A percentile compares a stretch with the other conserved stretches of the same genome.
These are phyloP conservation scores for Entomortierella lignicola DNA, from an alignment of 192 early-diverging fungal species.

Conservation along the genomic window DNA sequence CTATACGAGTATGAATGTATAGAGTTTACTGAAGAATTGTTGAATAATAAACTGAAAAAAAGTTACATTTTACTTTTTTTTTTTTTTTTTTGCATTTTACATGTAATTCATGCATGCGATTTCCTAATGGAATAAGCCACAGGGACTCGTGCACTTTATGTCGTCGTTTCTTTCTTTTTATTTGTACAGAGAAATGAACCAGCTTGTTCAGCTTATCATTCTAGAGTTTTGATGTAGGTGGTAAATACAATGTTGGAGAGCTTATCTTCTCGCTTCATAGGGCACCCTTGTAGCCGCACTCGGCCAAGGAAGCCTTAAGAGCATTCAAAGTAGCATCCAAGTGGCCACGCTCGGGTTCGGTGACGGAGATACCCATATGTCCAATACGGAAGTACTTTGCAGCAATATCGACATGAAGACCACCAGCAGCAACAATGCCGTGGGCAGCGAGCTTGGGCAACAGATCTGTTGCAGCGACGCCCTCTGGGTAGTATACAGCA, in stretches of 20 bases:
- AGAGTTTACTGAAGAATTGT: too few species aligned
- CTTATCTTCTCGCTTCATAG: slow-evolving; percentile 11
- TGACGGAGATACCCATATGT: slow-evolving; percentile 87
- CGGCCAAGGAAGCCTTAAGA: slow-evolving; percentile 66
- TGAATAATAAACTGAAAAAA: too few species aligned
- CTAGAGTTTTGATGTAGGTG: not conserved
- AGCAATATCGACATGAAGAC: slow-evolving; percentile 84
- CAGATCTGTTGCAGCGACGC: slow-evolving; percentile 78
- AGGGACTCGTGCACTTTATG: too few species aligned
- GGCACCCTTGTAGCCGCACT: slow-evolving; percentile 63
- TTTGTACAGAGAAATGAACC: too few species aligned
- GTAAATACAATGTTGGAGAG: slow-evolving; percentile 8
- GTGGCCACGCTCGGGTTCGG: slow-evolving; percentile 72
- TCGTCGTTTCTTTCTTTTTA: too few species aligned
- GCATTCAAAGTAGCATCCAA: slow-evolving; percentile 75
- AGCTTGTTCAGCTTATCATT: not conserved
- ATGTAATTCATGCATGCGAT: too few species aligned
- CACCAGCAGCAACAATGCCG: slow-evolving; percentile 93
- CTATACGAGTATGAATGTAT: too few species aligned
- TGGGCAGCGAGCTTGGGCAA: slow-evolving; percentile 80
- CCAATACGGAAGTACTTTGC: slow-evolving; percentile 95
- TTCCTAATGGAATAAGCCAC: too few species aligned
- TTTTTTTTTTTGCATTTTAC: too few species aligned
- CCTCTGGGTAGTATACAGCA: slow-evolving; percentile 89
- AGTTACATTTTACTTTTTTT: too few species aligned